Percentiles rank a stretch among this genome's conserved stretches.
Evolutionary conservation across 345 rosid genomes (phyloP).

Genomic region (Syzygium oleosum): DNA sequence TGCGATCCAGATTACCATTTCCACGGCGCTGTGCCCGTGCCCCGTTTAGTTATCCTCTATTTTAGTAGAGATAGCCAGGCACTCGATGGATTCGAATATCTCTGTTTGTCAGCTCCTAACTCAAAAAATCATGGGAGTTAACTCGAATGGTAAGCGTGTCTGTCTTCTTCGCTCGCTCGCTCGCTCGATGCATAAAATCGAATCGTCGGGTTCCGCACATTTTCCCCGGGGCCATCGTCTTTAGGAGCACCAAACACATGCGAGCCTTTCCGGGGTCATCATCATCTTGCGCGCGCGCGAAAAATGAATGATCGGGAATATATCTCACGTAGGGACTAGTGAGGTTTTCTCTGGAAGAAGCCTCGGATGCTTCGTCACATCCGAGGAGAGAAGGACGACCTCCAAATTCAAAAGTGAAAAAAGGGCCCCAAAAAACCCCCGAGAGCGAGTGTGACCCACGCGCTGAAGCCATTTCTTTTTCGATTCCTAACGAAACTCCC

Average conservation of each 20-base stretch:
- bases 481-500: too few species aligned
- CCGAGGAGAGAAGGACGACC: too few species aligned
- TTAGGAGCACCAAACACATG: neutral
- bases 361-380: neutral
- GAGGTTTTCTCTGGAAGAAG: neutral
- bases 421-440: neutral
- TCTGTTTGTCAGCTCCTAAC: accelerated
- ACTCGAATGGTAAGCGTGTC: neutral
- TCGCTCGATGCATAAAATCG: too few species aligned
- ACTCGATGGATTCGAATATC: neutral
- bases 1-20: neutral
- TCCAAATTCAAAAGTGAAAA: too few species aligned
- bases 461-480: neutral
- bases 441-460: neutral
- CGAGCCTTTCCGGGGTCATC: neutral
- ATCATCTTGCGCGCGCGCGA: neutral
- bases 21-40: accelerated
- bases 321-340: neutral
- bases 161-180: neutral
- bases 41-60: neutral
- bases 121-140: accelerated
- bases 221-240: too few species aligned
- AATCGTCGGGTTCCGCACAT: neutral
- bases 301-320: neutral
- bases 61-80: neutral